Conservation (phyloP, 1,284 basidiomycete genomes). For the Clitocybe nebularis region DNA sequence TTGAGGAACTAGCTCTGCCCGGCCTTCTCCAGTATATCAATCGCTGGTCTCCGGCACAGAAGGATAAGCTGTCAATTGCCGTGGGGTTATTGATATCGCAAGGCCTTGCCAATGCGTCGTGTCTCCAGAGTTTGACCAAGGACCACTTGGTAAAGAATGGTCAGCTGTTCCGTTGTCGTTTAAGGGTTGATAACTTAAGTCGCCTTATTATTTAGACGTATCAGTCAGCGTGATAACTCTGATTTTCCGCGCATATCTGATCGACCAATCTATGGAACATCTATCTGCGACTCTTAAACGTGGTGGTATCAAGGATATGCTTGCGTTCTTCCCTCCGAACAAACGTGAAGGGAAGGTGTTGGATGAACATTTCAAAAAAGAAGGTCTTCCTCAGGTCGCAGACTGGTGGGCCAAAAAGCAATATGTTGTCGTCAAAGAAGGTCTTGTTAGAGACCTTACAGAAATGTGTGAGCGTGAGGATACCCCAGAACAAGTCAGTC, state of each 20-base stretch:
- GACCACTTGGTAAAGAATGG: slow-evolving; percentile 95
- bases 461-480: slow-evolving; percentile 60
- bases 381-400: slow-evolving; percentile 71
- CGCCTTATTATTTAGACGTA: slow-evolving; percentile 48
- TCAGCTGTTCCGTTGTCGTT: slow-evolving; percentile 25
- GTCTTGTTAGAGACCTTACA: slow-evolving; percentile 59
- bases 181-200: slow-evolving; percentile 4
- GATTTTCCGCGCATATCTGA: slow-evolving; percentile 79
- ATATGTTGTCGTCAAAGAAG: slow-evolving; percentile 68
- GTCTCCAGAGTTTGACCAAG: slow-evolving; percentile 81
- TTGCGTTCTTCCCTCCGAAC: slow-evolving; percentile 83
- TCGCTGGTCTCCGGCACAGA: slow-evolving; percentile 73
- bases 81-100: slow-evolving; percentile 81
- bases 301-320: slow-evolving; percentile 82
- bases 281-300: slow-evolving; percentile 75
- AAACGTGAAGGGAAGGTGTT: slow-evolving; percentile 72
- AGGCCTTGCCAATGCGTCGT: slow-evolving; percentile 73
- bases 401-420: slow-evolving; percentile 93
- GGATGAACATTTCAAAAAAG: slow-evolving; percentile 84
- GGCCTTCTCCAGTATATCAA: slow-evolving; percentile 87
- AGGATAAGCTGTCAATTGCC: slow-evolving; percentile 80
- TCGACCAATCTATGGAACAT: slow-evolving; percentile 83
- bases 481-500: slow-evolving; percentile 56
- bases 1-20: slow-evolving; percentile 84
- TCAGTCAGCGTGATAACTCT: slow-evolving; percentile 74